Percentiles rank a stretch among this genome's conserved stretches.
phyloP scores from a whole-genome alignment of 2,329 filamentous ascomycete genomes.

The Ceratocystiopsis minuta region DNA sequence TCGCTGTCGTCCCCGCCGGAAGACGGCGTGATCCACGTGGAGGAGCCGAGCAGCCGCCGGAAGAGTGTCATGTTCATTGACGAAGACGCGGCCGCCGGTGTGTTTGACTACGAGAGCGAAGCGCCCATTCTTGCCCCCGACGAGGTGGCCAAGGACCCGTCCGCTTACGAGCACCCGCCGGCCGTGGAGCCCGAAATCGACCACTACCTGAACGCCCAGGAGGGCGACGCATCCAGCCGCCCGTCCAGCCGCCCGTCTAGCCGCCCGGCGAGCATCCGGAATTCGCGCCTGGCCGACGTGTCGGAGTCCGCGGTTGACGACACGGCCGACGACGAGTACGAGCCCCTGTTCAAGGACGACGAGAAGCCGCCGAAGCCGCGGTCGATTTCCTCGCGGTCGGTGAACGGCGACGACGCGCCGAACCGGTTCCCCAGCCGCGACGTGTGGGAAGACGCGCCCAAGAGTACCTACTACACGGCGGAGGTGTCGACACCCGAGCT shows the following conservation, averaged over 20 bases:
- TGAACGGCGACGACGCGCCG: conserved; percentile 35
- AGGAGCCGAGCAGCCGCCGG: conserved; percentile 37
- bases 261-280: conserved; percentile 39
- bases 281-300: conserved; percentile 26
- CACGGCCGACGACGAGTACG: conserved; percentile 83
- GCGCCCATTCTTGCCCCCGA: conserved; percentile 79
- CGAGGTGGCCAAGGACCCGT: conserved; percentile 60
- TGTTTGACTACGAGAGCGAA: conserved; percentile 38
- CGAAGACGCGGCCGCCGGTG: conserved; percentile 20
- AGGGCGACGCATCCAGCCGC: conserved; percentile 21
- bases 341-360: conserved; percentile 77
- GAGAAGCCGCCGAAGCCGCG: conserved; percentile 23
- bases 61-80: conserved; percentile 24
- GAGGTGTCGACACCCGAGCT: conserved; percentile 69
- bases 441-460: conserved; percentile 91
- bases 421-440: conserved; percentile 83
- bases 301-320: conserved; percentile 44
- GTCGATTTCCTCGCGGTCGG: conserved; percentile 15
- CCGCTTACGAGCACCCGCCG: conserved; percentile 52
- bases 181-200: conserved; percentile 63
- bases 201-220: conserved; percentile 40
- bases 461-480: conserved; percentile 59
- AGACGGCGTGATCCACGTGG: conserved; percentile 56
- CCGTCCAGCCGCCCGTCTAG: conserved; percentile 29
- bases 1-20: conserved; percentile 15